Conservation (phyloP, 2,329 filamentous ascomycete genomes). For the Bertia moriformis region DNA sequence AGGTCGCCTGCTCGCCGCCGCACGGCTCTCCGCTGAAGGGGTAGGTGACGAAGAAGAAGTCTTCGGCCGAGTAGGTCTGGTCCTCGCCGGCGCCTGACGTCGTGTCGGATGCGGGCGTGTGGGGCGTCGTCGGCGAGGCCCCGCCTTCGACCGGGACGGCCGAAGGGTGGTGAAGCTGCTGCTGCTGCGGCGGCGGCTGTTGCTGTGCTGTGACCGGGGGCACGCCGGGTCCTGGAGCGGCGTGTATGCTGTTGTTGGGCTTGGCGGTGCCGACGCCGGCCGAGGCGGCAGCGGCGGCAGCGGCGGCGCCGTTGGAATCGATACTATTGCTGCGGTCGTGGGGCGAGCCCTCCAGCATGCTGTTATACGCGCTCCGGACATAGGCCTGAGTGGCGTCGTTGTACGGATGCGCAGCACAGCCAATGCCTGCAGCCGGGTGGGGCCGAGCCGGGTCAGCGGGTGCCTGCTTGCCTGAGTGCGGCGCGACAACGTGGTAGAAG, state of each 20-base stretch:
- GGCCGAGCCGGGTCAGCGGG: no score
- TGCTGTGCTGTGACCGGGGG: constrained; percentile 8
- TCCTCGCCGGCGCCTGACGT: constrained; percentile 30
- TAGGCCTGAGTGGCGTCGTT: constrained; percentile 42
- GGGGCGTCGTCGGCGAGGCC: constrained; percentile 22
- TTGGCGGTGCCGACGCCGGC: constrained; percentile 3
- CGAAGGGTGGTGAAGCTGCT: constrained; percentile 3
- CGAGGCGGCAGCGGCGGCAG: no score
- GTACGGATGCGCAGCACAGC: constrained; percentile 53
- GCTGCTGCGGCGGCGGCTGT: constrained; percentile 7
- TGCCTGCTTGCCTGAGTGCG: no score
- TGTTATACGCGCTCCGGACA: constrained; percentile 8
- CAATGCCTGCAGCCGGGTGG: no score
- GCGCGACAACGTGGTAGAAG: no score
- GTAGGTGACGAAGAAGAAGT: constrained; percentile 47
- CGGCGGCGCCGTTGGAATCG: no score
- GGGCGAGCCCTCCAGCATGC: constrained; percentile 2
- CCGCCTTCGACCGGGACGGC: not conserved
- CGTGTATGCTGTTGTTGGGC: not conserved
- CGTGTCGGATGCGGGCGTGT: constrained; percentile 29
- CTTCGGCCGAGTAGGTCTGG: constrained; percentile 26
- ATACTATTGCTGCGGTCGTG: not conserved
- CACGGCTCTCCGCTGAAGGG: constrained; percentile 30
- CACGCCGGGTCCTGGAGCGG: no score
- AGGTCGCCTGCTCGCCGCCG: constrained; percentile 30